Base-by-base conservation (phyloP, 2,329 filamentous ascomycete genomes). In the Microdochium nivale region DNA sequence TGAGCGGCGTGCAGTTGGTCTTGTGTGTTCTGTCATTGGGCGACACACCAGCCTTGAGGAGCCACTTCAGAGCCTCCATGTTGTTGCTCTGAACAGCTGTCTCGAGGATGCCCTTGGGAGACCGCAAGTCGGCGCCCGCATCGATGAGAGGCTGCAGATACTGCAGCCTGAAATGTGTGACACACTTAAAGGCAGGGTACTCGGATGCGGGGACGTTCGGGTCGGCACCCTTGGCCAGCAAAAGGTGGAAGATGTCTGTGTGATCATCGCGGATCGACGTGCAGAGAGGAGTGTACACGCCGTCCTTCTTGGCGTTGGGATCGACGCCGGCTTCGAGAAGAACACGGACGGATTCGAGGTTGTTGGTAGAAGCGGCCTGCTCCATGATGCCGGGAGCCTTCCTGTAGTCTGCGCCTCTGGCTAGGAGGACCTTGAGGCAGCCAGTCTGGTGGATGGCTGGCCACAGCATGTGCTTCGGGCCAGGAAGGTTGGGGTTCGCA, bases 391-490 rank as follows among this genome's bases (percentile, higher is more conserved):
- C 82, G 0, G 82, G 80, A 0, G 74, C 69, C 65, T 83, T 84
- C 62, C 75, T 79, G 59, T 67, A 66, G 55, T 85, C 80, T 2
- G 82, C 83, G 1, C 82, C 83, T 25, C 78, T 77, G 2, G 68
- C 56, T 1, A 86, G 75, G 19, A 88, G 70, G 1, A 83, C 64
- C 58, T 80, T 73, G 30, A 87, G 68, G 54, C 79, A 83, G 8
- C 71, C 66, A 0, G 82, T 71, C 49, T 83, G 74, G 65, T 82
- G 80, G 0, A 77, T 78, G 0, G 83, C 74, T 2, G 82, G 81
- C 84, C 84, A 84, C 24, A 88, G 73, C 66, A 83, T 78, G 67
- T 87, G 80, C 64, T 86, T 85, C 11, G 83, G 83, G 1, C 81
- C 83, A 1, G 84, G 84, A 5, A 87, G 69, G 61, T 88, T 88